Conservation (phyloP, 495 filamentous ascomycete genomes). For the Friedmanniomyces endolithicus region DNA sequence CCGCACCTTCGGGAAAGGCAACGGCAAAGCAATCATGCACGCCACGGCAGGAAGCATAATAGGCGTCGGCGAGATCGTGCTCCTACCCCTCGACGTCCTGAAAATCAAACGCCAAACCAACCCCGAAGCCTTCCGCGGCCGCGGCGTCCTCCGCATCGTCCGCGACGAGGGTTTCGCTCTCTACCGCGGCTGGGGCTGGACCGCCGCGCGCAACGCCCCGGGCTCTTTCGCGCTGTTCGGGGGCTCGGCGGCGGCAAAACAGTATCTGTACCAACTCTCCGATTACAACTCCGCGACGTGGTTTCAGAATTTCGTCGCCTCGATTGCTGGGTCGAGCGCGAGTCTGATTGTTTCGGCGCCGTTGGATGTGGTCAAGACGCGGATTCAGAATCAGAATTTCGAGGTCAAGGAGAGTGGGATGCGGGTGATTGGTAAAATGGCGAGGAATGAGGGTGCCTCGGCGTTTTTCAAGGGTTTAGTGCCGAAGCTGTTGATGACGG, state of each 20-base stretch:
- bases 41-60: constrained; percentile 91
- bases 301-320: constrained; percentile 95
- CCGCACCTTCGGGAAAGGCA: constrained; percentile 81
- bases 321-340: constrained; percentile 82
- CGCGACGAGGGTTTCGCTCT: constrained; percentile 89
- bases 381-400: constrained; percentile 98
- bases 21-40: constrained; percentile 95
- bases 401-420: constrained; percentile 92
- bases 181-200: constrained; percentile 96
- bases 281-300: constrained; percentile 96
- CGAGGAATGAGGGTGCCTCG: constrained; percentile 66
- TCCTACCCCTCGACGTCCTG: constrained; percentile 88
- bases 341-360: constrained; percentile 89
- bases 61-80: constrained; percentile 91
- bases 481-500: constrained; percentile 96
- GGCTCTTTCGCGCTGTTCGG: constrained; percentile 99
- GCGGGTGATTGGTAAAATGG: constrained; percentile 81
- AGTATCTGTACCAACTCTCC: constrained; percentile 71
- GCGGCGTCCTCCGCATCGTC: constrained; percentile 80
- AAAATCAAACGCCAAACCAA: constrained; percentile 99
- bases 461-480: constrained; percentile 97
- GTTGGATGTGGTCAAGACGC: constrained; percentile 96
- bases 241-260: constrained; percentile 94
- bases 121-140: constrained; percentile 91
- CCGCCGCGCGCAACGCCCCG: constrained; percentile 89